A percentile compares a stretch with the other conserved stretches of the same genome.
Evolutionary conservation across 1,284 basidiomycete species (phyloP).

Genomic region (Pseudomicrostroma phylloplanum): DNA sequence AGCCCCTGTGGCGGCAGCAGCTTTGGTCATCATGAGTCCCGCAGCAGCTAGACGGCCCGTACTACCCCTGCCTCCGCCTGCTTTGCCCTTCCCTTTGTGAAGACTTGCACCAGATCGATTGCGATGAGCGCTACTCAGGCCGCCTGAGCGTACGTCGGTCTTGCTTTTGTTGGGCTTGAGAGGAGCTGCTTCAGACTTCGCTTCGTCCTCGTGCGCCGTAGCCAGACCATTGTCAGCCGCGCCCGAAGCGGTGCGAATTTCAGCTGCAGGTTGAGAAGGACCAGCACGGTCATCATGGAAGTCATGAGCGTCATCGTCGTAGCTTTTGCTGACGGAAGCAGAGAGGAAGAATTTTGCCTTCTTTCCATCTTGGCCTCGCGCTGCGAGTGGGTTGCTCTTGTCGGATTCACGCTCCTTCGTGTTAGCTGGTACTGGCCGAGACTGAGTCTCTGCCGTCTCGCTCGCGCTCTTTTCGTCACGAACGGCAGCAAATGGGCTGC

Average conservation of each 20-base stretch:
- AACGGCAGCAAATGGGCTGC: slow-evolving; percentile 21
- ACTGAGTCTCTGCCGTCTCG: neutral
- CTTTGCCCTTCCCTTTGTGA: slow-evolving; percentile 18
- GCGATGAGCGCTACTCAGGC: slow-evolving; percentile 21
- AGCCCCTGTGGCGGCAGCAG: slow-evolving; percentile 10
- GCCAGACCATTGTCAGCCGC: neutral
- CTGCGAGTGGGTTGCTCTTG: slow-evolving; percentile 7
- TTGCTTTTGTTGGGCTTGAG: slow-evolving; percentile 1
- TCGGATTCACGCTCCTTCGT: slow-evolving; percentile 16
- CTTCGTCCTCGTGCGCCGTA: neutral
- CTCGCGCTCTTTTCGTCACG: slow-evolving; percentile 16
- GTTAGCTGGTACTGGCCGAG: neutral
- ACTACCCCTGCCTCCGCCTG: slow-evolving; percentile 7
- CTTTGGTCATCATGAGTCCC: slow-evolving; percentile 30
- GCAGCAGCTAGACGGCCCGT: slow-evolving; percentile 19
- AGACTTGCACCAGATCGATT: slow-evolving; percentile 25
- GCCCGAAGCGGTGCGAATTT: neutral
- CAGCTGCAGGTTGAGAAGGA: neutral
- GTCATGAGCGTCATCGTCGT: slow-evolving; percentile 1
- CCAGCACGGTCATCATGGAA: neutral
- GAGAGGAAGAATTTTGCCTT: slow-evolving; percentile 16
- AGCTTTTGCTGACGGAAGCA: neutral
- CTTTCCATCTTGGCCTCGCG: slow-evolving; percentile 15
- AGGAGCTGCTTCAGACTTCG: neutral
- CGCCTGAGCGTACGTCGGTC: neutral